Percentiles rank a stretch among this genome's conserved stretches.
Conservation (phyloP, 176 grass and related monocot genomes). For the Juncus inflexus region DNA sequence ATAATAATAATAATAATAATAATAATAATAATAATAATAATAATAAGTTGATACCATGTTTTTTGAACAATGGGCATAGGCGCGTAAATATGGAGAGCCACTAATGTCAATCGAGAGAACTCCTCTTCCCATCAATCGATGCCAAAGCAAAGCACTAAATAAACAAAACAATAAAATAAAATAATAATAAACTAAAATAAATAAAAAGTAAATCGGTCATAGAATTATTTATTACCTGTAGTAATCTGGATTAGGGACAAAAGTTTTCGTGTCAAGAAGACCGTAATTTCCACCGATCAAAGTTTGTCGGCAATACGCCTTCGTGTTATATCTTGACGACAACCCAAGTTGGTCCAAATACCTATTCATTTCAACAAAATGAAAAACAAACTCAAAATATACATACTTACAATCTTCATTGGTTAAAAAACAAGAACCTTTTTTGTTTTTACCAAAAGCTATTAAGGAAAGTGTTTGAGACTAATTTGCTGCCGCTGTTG, state of each 20-base stretch:
- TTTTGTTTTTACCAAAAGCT: conserved; percentile 99
- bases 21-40: conserved; percentile 14
- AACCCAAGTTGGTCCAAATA: conserved; percentile 95
- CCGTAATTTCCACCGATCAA: conserved; percentile 95
- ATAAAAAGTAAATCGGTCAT: neutral
- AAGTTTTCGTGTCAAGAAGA: conserved; percentile 80
- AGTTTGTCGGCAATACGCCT: conserved; percentile 87
- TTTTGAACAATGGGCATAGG: conserved; percentile 78
- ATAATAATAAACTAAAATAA: neutral
- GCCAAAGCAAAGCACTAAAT: conserved; percentile 82
- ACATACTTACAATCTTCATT: too few relatives aligned
- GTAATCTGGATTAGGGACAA: conserved; percentile 91
- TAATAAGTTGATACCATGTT: conserved; percentile 38
- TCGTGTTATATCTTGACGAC: conserved; percentile 84
- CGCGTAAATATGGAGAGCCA: conserved; percentile 73
- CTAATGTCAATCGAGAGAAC: conserved; percentile 67
- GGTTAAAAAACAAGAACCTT: too few relatives aligned
- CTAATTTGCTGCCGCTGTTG: conserved; percentile 71
- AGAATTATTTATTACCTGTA: conserved; percentile 59
- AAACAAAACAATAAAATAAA: conserved; percentile 16
- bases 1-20: conserved; percentile 2
- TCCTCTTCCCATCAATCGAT: conserved; percentile 76
- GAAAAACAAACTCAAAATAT: too few relatives aligned
- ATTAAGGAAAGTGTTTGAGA: conserved; percentile 86
- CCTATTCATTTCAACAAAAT: conserved; percentile 43